These are phyloP conservation scores for Pythium diclinum DNA, from an alignment of 352 stramenopile genomes.

Conservation along the genomic window DNA sequence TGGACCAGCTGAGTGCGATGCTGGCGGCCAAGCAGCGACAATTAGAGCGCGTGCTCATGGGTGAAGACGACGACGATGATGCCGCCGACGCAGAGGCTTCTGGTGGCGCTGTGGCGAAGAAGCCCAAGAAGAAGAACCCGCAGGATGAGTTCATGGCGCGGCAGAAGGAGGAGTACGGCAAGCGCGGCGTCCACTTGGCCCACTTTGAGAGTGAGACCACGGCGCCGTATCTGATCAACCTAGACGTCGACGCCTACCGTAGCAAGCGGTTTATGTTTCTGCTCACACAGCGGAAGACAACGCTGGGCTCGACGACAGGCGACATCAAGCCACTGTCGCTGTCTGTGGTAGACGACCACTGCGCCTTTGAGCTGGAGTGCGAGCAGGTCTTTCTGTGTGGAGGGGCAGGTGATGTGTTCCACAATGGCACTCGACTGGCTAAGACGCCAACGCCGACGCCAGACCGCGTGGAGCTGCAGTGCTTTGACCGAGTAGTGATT, in stretches of 20 bases:
- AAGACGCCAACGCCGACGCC: conserved; percentile 26
- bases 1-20: conserved; percentile 65
- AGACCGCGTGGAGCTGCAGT: conserved; percentile 37
- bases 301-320: conserved; percentile 49
- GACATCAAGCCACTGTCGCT: conserved; percentile 92
- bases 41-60: conserved; percentile 61
- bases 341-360: conserved; percentile 89
- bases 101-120: not conserved
- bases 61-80: conserved; percentile 38
- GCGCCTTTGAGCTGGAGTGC: conserved; percentile 57
- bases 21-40: conserved; percentile 71
- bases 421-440: conserved; percentile 80
- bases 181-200: conserved; percentile 85
- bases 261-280: conserved; percentile 92
- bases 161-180: conserved; percentile 88
- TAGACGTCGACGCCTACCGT: conserved; percentile 93
- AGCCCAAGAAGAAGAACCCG: conserved; percentile 34
- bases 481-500: conserved; percentile 79
- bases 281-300: conserved; percentile 54
- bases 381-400: conserved; percentile 49
- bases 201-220: conserved; percentile 87
- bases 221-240: conserved; percentile 90
- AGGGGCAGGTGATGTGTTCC: conserved; percentile 82
- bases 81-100: conserved; percentile 26
- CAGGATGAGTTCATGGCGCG: conserved; percentile 88